phyloP scores from a whole-genome alignment of 2,329 filamentous ascomycete species.

The Calonectria pseudoturangicola region DNA sequence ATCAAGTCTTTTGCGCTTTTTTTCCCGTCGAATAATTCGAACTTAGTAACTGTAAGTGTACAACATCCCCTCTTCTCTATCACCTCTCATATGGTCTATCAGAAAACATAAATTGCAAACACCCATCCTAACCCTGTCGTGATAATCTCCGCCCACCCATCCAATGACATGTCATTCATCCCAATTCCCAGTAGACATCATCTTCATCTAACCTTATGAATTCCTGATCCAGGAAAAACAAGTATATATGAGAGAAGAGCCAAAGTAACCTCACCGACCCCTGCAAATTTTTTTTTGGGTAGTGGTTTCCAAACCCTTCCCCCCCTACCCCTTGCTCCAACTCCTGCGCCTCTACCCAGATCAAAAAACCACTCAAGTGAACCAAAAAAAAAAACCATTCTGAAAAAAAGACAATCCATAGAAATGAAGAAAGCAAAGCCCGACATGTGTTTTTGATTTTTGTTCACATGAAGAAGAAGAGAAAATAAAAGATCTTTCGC shows the following conservation, averaged over 20 bases:
- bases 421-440: constrained; percentile 46
- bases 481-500: constrained; percentile 45
- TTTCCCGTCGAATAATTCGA: constrained; percentile 34
- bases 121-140: constrained; percentile 18
- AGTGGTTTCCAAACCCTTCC: constrained; percentile 44
- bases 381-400: constrained; percentile 30
- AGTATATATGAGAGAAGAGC: constrained; percentile 21
- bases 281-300: constrained; percentile 38
- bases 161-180: constrained; percentile 26
- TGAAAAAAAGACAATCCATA: constrained; percentile 47
- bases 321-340: constrained; percentile 36
- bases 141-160: constrained; percentile 8
- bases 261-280: constrained; percentile 32
- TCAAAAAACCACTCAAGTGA: constrained; percentile 34
- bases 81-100: constrained; percentile 45
- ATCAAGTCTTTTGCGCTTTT: constrained; percentile 35
- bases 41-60: constrained; percentile 53
- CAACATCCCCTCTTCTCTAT: constrained; percentile 44
- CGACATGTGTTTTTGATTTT: constrained; percentile 47
- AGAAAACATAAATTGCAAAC: constrained; percentile 41
- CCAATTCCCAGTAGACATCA: neutral
- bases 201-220: constrained; percentile 4
- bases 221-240: constrained; percentile 7
- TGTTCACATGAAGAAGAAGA: constrained; percentile 38
- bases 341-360: constrained; percentile 49